Evolutionary conservation across 768 basidiomycete species (phyloP).

Genomic region (Pulveroboletus sp.): DNA sequence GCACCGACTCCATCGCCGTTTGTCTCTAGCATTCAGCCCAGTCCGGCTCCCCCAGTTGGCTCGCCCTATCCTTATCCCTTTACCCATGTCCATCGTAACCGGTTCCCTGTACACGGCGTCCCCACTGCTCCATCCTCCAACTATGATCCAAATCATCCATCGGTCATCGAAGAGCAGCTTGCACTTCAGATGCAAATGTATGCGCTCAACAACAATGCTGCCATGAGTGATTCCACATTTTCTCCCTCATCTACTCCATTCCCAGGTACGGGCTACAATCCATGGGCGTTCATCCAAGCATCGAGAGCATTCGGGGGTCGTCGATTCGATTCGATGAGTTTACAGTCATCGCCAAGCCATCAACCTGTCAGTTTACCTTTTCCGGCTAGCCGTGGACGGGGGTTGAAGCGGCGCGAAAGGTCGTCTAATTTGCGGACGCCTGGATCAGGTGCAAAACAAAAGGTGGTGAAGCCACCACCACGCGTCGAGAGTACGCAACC

Average conservation of each 20-base stretch:
- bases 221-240: slow-evolving; percentile 67
- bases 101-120: slow-evolving; percentile 36
- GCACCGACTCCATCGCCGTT: slow-evolving; percentile 71
- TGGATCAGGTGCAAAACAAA: slow-evolving; percentile 17
- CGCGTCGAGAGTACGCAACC: slow-evolving; percentile 82
- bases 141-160: slow-evolving; percentile 41
- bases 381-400: slow-evolving; percentile 41
- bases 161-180: slow-evolving; percentile 62
- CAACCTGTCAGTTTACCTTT: slow-evolving; percentile 42
- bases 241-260: slow-evolving; percentile 75
- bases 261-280: slow-evolving; percentile 57
- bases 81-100: slow-evolving; percentile 60
- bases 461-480: slow-evolving; percentile 58
- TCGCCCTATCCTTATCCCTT: slow-evolving; percentile 81
- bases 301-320: slow-evolving; percentile 43
- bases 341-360: slow-evolving; percentile 41
- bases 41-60: slow-evolving; percentile 54
- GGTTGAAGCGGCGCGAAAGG: slow-evolving; percentile 43
- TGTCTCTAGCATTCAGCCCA: slow-evolving; percentile 48
- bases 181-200: slow-evolving; percentile 75
- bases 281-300: slow-evolving; percentile 68
- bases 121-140: slow-evolving; percentile 38
- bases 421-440: slow-evolving; percentile 33
- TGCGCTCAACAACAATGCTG: slow-evolving; percentile 62
- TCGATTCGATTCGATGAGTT: slow-evolving; percentile 49